Base-by-base conservation (phyloP, 257 asterid species). In the Solanum peruvianum region DNA sequence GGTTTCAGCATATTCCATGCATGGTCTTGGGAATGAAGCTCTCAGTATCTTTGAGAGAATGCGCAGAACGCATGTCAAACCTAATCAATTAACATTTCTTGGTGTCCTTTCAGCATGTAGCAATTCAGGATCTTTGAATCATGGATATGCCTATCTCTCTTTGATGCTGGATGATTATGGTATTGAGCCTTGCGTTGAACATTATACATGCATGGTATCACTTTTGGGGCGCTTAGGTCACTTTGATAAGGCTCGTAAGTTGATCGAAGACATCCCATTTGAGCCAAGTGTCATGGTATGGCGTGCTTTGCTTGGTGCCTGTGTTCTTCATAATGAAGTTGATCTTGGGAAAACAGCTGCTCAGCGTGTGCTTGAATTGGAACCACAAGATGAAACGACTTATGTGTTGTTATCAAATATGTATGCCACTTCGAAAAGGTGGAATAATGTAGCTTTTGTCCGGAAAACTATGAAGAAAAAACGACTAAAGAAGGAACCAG, bases 251-350 rank as follows among this genome's bases (percentile, higher is more conserved):
- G 98, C 98, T 76, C 89, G 92, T 56, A 91, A 94, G 89, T 87
- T 92, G 93, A 95, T 96, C 60, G 90, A 92, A 85, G 94, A 93
- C 90, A 93, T 96, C 37, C 95, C 98, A 47, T 80, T 83, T 33
- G 95, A 91, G 89, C 99, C 98, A 18, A 95, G 98, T 89, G 93
- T 96, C 82, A 96, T 96, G 99, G 82, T 94, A 60, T 96, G 99
- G 99, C 99, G 99, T 67, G 95, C 99, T 41, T 87, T 96, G 87
- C 97, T 96, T 49, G 98, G 99, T 76, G 98, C 99, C 67, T 96
- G 99, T 85, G 98, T 92, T 89, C 92, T 90, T 3, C 97, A 92
- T 86, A 93, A 92, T 33, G 92, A 96, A 80, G 94, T 90, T n/a
- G 98, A 94, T 87, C 91, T 95, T 87, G 99, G 99, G 64, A 92